These are phyloP conservation scores for Dacryopinax primogenitus DNA, from an alignment of 768 basidiomycete genomes.

Conservation along the genomic window DNA sequence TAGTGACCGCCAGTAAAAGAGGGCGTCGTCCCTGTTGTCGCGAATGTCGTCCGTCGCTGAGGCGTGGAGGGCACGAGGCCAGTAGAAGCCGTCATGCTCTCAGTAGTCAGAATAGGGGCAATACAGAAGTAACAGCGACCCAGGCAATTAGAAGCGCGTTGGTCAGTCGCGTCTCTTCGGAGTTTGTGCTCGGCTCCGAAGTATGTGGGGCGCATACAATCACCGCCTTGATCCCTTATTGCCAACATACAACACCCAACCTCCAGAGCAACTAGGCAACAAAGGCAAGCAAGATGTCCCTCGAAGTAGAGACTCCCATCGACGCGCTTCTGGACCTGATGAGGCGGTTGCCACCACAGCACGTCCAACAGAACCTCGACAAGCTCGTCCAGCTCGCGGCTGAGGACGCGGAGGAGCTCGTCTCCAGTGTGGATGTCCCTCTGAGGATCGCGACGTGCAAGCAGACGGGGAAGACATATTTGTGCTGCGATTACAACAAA, in stretches of 20 bases:
- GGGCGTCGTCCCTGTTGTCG: background rate
- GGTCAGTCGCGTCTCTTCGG: background rate
- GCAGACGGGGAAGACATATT: slow-evolving; percentile 73
- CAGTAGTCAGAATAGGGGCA: background rate
- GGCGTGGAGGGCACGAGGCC: slow-evolving; percentile 8
- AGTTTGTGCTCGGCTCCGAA: background rate
- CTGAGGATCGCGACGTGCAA: slow-evolving; percentile 68
- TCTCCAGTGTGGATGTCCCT: slow-evolving; percentile 91
- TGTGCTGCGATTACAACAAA: slow-evolving; percentile 86
- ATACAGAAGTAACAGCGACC: background rate
- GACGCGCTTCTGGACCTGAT: slow-evolving; percentile 93
- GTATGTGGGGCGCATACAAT: background rate
- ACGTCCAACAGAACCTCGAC: slow-evolving; percentile 75
- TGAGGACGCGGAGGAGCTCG: slow-evolving; percentile 87
- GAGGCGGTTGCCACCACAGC: slow-evolving; percentile 85
- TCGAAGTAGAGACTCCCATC: slow-evolving; percentile 23
- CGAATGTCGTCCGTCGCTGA: background rate
- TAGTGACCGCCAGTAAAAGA: background rate
- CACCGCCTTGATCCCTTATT: background rate
- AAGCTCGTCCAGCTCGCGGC: slow-evolving; percentile 72
- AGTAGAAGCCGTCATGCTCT: background rate
- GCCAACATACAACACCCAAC: background rate
- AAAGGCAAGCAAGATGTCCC: background rate
- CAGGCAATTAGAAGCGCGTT: background rate
- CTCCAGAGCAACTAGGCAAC: background rate